Evolutionary conservation across 1,139 yeast species (phyloP), one percentile per base, ranked within the genome.

Genomic region (Protomyces gravidus): DNA sequence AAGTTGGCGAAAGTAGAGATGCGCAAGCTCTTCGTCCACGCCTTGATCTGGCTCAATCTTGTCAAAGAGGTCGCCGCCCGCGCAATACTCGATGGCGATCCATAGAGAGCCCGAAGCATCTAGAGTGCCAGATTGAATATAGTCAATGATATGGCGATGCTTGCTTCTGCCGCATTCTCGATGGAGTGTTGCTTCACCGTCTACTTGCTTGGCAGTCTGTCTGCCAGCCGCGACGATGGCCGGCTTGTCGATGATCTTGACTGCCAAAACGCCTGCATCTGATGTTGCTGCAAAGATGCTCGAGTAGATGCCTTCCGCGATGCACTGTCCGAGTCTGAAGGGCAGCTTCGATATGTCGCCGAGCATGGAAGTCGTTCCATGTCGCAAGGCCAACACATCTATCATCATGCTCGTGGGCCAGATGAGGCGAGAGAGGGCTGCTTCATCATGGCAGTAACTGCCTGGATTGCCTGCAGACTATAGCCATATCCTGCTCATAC

Each of bases 21-120:
- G 87, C 0, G 86, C 85, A 25, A 84, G 77, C 42, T 81, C 83
- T 60, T 78, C 80, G 61, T 81, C 84, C 1, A 84, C 82, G 1
- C 89, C 89, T 5, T 80, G 72, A 69, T 84, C 89, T 0, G 89
- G 89, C 69, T 84, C 63, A 61, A 84, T 83, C 71, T 84, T 84
- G 65, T 84, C 87, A 68, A 84, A 85, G 23, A 85, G 69, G 68
- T 85, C 90, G 17, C 89, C 89, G 59, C 86, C 86, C 42, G 77
- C 76, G 0, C 87, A 88, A 60, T 82, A 71, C 66, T 85, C 89
- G 77, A 85, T 75, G 7, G 80, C 80, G 63, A 84, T 77, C 81
- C 85, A 84, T 13, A 53, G 42, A 25, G 23, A 11, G n/a, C 58
- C 58, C 25, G 40, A 42, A 13, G 33, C 15, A 13, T 42, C 33